These are phyloP conservation scores for Neonectria neomacrospora DNA, from an alignment of 2,329 filamentous ascomycete species.

Conservation along the genomic window DNA sequence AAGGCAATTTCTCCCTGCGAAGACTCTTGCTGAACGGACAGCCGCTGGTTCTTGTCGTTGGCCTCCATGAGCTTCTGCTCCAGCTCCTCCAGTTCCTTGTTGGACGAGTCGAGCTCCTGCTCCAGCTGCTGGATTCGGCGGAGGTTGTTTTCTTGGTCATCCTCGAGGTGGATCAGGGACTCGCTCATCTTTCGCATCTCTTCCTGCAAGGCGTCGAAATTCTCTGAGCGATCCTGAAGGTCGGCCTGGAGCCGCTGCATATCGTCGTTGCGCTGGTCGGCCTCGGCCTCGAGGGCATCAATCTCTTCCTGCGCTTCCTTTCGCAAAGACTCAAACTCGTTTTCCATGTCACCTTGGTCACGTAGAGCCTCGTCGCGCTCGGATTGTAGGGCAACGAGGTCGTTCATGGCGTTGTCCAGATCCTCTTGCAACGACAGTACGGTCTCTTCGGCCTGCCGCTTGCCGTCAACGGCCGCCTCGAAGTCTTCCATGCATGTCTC, in stretches of 20 bases:
- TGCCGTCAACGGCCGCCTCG: slow-evolving; percentile 74
- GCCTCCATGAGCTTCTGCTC: slow-evolving; percentile 86
- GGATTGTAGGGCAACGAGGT: slow-evolving; percentile 79
- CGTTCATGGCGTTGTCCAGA: slow-evolving; percentile 80
- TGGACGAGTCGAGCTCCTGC: slow-evolving; percentile 82
- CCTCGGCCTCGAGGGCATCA: slow-evolving; percentile 74
- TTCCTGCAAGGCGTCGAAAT: slow-evolving; percentile 88
- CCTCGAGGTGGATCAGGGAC: slow-evolving; percentile 85
- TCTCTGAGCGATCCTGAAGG: slow-evolving; percentile 81
- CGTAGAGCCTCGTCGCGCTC: slow-evolving; percentile 89
- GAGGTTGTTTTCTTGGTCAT: slow-evolving; percentile 84
- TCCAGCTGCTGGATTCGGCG: slow-evolving; percentile 85
- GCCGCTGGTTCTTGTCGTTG: slow-evolving; percentile 86
- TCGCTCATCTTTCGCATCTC: slow-evolving; percentile 95
- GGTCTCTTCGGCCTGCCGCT: slow-evolving; percentile 68
- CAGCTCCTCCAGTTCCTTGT: slow-evolving; percentile 85
- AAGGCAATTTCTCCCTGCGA: slow-evolving; percentile 94
- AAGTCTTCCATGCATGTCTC: slow-evolving; percentile 84
- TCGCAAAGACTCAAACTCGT: slow-evolving; percentile 69
- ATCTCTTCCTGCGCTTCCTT: slow-evolving; percentile 75
- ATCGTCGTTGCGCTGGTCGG: slow-evolving; percentile 78
- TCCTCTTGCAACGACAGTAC: slow-evolving; percentile 79
- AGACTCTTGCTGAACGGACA: slow-evolving; percentile 92
- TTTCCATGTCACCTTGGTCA: slow-evolving; percentile 68
- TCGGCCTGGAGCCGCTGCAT: slow-evolving; percentile 76